Base-by-base conservation (phyloP, 768 basidiomycete genomes). In the Suillus decipiens region DNA sequence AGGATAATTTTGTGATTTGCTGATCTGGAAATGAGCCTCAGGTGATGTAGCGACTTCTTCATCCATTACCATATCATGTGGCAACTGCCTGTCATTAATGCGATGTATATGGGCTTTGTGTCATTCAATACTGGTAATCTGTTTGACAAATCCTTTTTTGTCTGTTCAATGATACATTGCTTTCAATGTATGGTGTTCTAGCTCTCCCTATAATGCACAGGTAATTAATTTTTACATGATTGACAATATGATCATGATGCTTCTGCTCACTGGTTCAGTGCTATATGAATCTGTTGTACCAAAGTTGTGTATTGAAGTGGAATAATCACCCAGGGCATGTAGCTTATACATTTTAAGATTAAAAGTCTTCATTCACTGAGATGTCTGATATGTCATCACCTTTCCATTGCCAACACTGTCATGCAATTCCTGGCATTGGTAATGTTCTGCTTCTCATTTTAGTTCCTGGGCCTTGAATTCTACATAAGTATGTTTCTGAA, bases 241-340 rank as follows among this genome's bases (percentile, higher is more conserved):
- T 5, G 39, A 41, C 15, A 17, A 41, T 15, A 41, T 6, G 6
- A 6, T 41, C 39, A 41, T 17, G 39, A 41, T 1, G 39, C 2
- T 15, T 41, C 17, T 15, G 17, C 72, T 2, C 61, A 79, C 79
- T 3, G 64, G 63, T 53, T 76, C 70, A 1, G 77, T 77, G 5
- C 68, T 66, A 57, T 73, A 78, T 0, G 68, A 72, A 37, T 80
- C 79, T 0, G 72, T 74, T 5, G 78, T 76, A 0, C 79, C 76
- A 24, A 68, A 70, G 6, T 24, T n/a, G 5, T 39, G 17, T 15
- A 80, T 77, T 3, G 57, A 63, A 0, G 19, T 4, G 0, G 48
- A 55, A 63, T 78, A 78, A 60, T 80, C 70, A 0, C 75, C 75
- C 3, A 79, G 61, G 0, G 70, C 55, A 59, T 79, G 79, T 9